These are phyloP conservation scores for Saxophila tyrrhenica DNA, from an alignment of 495 filamentous ascomycete species.

Conservation along the genomic window DNA sequence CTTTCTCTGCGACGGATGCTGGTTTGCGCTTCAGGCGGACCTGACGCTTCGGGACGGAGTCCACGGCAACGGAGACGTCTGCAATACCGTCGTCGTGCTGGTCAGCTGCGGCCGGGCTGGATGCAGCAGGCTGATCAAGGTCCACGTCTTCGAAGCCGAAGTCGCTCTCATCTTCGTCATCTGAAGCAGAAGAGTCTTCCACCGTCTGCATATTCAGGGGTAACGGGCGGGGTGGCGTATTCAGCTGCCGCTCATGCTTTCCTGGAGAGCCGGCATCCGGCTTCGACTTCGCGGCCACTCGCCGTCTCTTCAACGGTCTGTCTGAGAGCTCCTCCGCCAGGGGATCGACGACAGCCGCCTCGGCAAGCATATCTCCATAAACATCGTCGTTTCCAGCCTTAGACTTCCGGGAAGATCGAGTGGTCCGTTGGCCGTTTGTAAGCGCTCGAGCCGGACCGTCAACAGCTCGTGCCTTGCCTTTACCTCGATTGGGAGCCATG, in stretches of 20 bases:
- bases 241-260: too few relatives aligned
- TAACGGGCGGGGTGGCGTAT: not conserved
- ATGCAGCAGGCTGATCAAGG: slow-evolving; percentile 31
- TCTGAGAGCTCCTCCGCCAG: not conserved
- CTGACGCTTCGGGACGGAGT: slow-evolving; percentile 27
- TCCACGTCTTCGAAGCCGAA: slow-evolving; percentile 64
- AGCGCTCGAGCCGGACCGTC: not conserved
- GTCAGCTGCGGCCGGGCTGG: too few relatives aligned
- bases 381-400: slow-evolving; percentile 3
- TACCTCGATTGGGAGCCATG: slow-evolving; percentile 20
- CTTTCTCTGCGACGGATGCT: slow-evolving; percentile 58
- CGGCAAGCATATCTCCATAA: slow-evolving; percentile 21
- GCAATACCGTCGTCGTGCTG: slow-evolving; percentile 28
- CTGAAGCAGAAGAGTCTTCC: slow-evolving; percentile 24
- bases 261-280: not conserved
- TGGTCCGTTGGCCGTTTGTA: not conserved
- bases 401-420: slow-evolving; percentile 2
- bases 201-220: slow-evolving; percentile 3
- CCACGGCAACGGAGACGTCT: slow-evolving; percentile 48
- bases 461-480: slow-evolving; percentile 5
- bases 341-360: slow-evolving; percentile 13
- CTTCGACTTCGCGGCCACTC: not conserved
- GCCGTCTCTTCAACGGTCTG: slow-evolving; percentile 18
- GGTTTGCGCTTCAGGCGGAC: slow-evolving; percentile 40
- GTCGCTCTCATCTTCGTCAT: slow-evolving; percentile 42